Conservation (phyloP, 1,284 basidiomycete genomes). For the Leccinum laetum region DNA sequence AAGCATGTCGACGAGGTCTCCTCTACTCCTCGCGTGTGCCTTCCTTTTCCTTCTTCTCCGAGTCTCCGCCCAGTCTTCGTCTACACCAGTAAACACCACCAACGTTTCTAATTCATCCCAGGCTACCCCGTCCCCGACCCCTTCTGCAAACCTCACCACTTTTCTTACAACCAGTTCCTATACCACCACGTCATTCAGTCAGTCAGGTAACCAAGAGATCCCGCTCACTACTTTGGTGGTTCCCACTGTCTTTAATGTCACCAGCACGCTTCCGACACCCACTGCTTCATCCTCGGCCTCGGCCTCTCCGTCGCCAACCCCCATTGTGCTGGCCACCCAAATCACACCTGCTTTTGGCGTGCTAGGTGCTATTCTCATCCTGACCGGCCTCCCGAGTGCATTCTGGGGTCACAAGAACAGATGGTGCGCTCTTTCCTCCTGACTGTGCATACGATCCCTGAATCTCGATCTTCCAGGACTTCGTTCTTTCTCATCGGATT, state of each 20-base stretch:
- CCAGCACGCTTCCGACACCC: slow-evolving; percentile 42
- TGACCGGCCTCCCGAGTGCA: slow-evolving; percentile 87
- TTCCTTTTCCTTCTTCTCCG: slow-evolving; percentile 19
- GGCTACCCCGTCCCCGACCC: slow-evolving; percentile 11
- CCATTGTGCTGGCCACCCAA: slow-evolving; percentile 66
- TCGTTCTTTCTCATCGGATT: slow-evolving; percentile 92
- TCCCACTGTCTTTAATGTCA: slow-evolving; percentile 60
- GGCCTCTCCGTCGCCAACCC: slow-evolving; percentile 45
- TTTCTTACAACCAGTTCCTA: slow-evolving; percentile 49
- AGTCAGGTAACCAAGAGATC: slow-evolving; percentile 47
- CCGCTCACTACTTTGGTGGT: slow-evolving; percentile 48
- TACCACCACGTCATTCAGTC: slow-evolving; percentile 48
- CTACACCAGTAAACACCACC: slow-evolving; percentile 13
- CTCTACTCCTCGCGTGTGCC: slow-evolving; percentile 2
- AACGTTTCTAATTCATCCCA: slow-evolving; percentile 4
- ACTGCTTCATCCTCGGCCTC: slow-evolving; percentile 44
- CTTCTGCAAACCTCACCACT: slow-evolving; percentile 38
- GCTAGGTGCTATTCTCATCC: slow-evolving; percentile 84
- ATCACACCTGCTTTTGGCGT: slow-evolving; percentile 91
- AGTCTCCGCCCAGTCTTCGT: slow-evolving; percentile 28
- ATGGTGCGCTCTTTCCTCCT: slow-evolving; percentile 53
- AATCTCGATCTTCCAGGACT: slow-evolving; percentile 55
- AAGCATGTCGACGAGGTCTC: slow-evolving; percentile 16
- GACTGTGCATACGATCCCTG: slow-evolving; percentile 10
- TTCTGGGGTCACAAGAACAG: slow-evolving; percentile 93